Conservation (phyloP, 441 rosid genomes). For the Geranium incanum region DNA sequence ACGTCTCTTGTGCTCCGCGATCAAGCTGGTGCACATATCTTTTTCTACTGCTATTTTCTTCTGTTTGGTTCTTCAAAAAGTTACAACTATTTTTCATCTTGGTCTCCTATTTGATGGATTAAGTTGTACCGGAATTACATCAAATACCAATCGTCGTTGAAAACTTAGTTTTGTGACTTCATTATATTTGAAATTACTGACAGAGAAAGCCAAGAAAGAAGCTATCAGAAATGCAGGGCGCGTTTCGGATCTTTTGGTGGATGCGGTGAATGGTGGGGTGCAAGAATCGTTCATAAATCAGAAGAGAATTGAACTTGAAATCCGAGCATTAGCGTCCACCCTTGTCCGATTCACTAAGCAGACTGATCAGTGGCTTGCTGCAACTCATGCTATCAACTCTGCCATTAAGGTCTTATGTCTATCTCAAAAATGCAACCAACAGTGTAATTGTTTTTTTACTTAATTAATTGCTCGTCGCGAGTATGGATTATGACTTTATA, state of each 20-base stretch:
- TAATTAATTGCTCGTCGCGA: neutral
- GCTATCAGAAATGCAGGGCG: neutral
- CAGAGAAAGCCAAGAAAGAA: slow-evolving; percentile 6
- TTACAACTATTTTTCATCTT: neutral
- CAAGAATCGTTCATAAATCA: slow-evolving; percentile 3
- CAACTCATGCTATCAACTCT: slow-evolving; percentile 1
- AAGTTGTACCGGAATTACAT: neutral
- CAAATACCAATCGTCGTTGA: neutral
- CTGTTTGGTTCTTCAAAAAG: neutral
- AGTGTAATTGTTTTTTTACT: no score
- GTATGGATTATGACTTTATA: no score
- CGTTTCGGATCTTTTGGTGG: neutral
- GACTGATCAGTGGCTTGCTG: neutral
- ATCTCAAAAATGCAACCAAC: neutral
- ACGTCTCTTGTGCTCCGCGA: neutral
- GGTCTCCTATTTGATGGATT: neutral
- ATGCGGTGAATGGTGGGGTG: neutral
- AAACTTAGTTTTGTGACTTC: neutral
- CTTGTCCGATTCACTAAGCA: neutral
- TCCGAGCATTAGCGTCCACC: neutral
- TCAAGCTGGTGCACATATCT: neutral
- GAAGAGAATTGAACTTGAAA: neutral
- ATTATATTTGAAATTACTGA: neutral
- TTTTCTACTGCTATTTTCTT: neutral
- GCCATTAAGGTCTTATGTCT: neutral